Percentiles rank a stretch among this genome's conserved stretches.
Conservation (phyloP, 2,329 filamentous ascomycete genomes). For the Nemania sp. region DNA sequence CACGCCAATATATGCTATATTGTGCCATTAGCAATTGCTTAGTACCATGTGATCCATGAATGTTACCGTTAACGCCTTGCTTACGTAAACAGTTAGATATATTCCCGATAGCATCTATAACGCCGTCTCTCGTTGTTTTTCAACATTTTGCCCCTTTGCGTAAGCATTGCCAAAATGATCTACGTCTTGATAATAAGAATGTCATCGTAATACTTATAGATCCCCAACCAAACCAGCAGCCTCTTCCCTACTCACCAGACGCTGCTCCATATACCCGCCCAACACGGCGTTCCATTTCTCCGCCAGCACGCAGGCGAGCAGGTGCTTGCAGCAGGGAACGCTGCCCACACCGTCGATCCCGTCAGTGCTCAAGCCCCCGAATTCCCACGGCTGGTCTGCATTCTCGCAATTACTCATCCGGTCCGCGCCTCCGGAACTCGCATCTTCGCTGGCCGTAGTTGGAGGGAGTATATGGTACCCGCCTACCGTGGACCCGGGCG, state of each 20-base stretch:
- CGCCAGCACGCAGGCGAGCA: constrained; percentile 83
- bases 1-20: background rate
- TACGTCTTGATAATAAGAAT: background rate
- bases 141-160: background rate
- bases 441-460: background rate
- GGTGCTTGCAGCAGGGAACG: constrained; percentile 83
- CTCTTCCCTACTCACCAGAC: constrained; percentile 70
- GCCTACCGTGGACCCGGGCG: constrained; percentile 4
- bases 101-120: background rate
- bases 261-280: constrained; percentile 66
- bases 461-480: constrained; percentile 19
- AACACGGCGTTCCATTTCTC: constrained; percentile 73
- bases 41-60: background rate
- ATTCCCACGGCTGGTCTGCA: constrained; percentile 44
- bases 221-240: constrained; percentile 75
- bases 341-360: constrained; percentile 48
- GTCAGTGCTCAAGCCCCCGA: constrained; percentile 53
- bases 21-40: background rate
- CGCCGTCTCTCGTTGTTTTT: background rate
- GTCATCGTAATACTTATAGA: constrained; percentile 45
- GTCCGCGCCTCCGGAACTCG: constrained; percentile 27
- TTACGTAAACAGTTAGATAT: background rate
- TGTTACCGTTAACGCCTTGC: background rate
- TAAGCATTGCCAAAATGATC: background rate
- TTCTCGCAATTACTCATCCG: constrained; percentile 25